A percentile compares a stretch with the other conserved stretches of the same genome.
Conservation (phyloP, 1,284 basidiomycete species). For the Trametes sp. region DNA sequence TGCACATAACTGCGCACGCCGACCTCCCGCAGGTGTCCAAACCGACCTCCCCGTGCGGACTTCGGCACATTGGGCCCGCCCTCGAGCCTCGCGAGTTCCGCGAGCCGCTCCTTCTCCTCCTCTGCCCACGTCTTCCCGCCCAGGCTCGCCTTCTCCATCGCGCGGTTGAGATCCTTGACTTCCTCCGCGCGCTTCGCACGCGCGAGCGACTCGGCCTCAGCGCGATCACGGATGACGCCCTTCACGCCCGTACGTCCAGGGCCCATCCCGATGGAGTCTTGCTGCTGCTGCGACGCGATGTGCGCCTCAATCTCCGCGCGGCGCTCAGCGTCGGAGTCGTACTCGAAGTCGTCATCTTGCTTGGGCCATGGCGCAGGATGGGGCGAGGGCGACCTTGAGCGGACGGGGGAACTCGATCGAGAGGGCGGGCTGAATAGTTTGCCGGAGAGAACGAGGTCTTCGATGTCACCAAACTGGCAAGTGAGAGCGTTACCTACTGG, state of each 20-base stretch:
- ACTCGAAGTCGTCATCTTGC: slow-evolving; percentile 50
- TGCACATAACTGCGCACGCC: slow-evolving; percentile 75
- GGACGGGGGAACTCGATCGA: slow-evolving; percentile 54
- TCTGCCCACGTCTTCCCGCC: slow-evolving; percentile 75
- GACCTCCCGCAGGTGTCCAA: slow-evolving; percentile 86
- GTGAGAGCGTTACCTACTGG: background rate
- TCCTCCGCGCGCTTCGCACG: slow-evolving; percentile 58
- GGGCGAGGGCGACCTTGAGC: slow-evolving; percentile 60
- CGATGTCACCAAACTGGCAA: slow-evolving; percentile 50
- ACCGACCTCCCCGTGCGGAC: slow-evolving; percentile 60
- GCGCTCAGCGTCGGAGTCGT: slow-evolving; percentile 54
- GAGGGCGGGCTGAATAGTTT: slow-evolving; percentile 67
- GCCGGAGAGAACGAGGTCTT: slow-evolving; percentile 81
- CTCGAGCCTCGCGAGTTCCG: slow-evolving; percentile 38
- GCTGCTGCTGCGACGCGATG: slow-evolving; percentile 38
- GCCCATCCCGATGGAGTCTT: slow-evolving; percentile 77
- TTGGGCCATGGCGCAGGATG: slow-evolving; percentile 40
- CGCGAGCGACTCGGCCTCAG: slow-evolving; percentile 67
- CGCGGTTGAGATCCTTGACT: slow-evolving; percentile 55
- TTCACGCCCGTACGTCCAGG: slow-evolving; percentile 86
- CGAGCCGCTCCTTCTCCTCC: slow-evolving; percentile 67
- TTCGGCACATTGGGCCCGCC: slow-evolving; percentile 44
- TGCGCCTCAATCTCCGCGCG: slow-evolving; percentile 38
- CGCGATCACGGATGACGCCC: slow-evolving; percentile 80
- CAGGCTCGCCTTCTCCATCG: slow-evolving; percentile 67